Evolutionary conservation across 2,329 filamentous ascomycete species (phyloP), one percentile per base, ranked within the genome.

Genomic region (Fusarium cyanostomum): DNA sequence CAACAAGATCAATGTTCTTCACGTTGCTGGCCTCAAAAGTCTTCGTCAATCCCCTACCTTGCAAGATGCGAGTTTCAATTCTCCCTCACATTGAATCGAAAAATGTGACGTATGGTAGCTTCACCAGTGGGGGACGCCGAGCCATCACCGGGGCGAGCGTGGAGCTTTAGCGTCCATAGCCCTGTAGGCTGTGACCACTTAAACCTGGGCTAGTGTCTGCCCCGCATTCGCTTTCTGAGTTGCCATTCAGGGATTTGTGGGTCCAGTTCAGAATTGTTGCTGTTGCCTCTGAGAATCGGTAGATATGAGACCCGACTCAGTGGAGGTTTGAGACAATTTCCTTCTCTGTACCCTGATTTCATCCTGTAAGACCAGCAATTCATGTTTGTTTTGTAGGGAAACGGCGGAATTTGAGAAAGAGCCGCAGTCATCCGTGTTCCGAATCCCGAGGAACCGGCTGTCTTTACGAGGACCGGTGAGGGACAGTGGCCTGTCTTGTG

Each of bases 21-120:
- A 31, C 27, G n/a, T 31, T 37, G 41, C 31, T 33, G 31, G 31
- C n/a, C 50, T 62, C 44, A 45, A 9, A 10, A 39, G 21, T 26
- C n/a, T 30, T 16, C 39, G 27, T 37, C 21, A 38, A 31, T 65
- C 26, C 62, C 52, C 35, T 62, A 54, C 43, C 24, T 35, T 57
- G 8, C n/a, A 55, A 15, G 26, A 59, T 63, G 41, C 52, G 62
- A 33, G 57, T 62, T 65, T 65, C 57, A 59, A 62, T 44, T 54
- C 52, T 64, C 49, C 62, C 62, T 65, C 62, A 62, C 60, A 56
- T 56, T 41, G 42, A 52, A 42, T 39, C 48, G 28, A 64, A 35
- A 45, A 51, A 42, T 50, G 59, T 66, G 63, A 66, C 63, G 62
- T 66, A 62, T 46, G 43, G 41, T 24, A 56, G 35, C 51, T 49